Evolutionary conservation across 106 monocot species (phyloP).

Genomic region (Phalaenopsis aphrodite): DNA sequence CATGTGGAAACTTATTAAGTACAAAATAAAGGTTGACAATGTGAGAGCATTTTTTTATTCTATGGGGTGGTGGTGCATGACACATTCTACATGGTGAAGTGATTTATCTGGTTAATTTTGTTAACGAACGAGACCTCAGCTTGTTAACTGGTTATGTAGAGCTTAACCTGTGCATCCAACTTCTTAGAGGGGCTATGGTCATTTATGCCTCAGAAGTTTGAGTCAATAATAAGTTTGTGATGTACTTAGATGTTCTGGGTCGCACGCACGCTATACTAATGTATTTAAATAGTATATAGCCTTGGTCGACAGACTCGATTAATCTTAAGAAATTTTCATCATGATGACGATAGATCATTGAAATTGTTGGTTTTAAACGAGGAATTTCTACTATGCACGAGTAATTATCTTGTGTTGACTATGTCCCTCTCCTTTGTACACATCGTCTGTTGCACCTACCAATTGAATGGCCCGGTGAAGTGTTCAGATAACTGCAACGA

Average conservation of each 20-base stretch:
- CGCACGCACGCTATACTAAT: slow-evolving; percentile 79
- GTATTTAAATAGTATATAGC: slow-evolving; percentile 76
- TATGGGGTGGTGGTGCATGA: too few species aligned
- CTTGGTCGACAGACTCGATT: slow-evolving; percentile 52
- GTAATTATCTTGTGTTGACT: slow-evolving; percentile 15
- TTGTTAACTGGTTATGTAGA: not conserved
- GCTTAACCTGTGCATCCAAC: slow-evolving; percentile 17
- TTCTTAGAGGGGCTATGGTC: slow-evolving; percentile 89
- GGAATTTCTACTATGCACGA: slow-evolving; percentile 16
- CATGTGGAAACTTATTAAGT: too few species aligned
- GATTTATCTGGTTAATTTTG: slow-evolving; percentile 2
- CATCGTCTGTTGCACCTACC: slow-evolving; percentile 8
- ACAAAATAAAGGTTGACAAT: too few species aligned
- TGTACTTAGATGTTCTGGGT: slow-evolving; percentile 98
- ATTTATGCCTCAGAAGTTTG: slow-evolving; percentile 78
- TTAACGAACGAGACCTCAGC: not conserved
- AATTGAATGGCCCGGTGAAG: slow-evolving; percentile 20
- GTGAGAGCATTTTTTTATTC: too few species aligned
- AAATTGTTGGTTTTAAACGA: slow-evolving; percentile 17
- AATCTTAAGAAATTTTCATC: slow-evolving; percentile 27
- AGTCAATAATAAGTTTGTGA: slow-evolving; percentile 93
- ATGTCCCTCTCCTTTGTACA: slow-evolving; percentile 17
- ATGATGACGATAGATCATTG: slow-evolving; percentile 18
- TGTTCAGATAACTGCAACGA: slow-evolving; percentile 11
- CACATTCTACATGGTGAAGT: not conserved